Percentiles rank a stretch among this genome's conserved stretches.
Evolutionary conservation across 352 stramenopile species (phyloP).

Genomic region (Phytophthora citrophthora): DNA sequence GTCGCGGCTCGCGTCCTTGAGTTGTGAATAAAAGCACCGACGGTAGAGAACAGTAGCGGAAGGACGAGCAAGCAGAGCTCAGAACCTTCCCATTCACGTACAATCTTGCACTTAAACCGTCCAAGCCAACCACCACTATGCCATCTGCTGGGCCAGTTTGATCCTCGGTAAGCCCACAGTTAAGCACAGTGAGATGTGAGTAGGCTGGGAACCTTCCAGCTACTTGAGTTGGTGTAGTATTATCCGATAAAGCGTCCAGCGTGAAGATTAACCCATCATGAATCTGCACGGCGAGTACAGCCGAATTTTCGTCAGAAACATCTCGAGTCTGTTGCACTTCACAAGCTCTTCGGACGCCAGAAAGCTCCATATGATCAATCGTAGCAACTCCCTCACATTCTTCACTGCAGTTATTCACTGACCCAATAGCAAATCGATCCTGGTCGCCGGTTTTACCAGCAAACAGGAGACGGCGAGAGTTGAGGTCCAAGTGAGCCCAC

Average conservation of each 20-base stretch:
- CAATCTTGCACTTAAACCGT: slow-evolving; percentile 48
- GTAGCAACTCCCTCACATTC: slow-evolving; percentile 1
- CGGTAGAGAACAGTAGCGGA: slow-evolving; percentile 49
- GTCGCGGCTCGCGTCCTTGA: slow-evolving; percentile 57
- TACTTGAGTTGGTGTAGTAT: slow-evolving; percentile 5
- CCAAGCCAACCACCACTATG: slow-evolving; percentile 49
- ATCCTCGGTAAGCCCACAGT: background rate
- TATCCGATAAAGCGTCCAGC: slow-evolving; percentile 15
- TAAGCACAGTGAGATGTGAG: slow-evolving; percentile 43
- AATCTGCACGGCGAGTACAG: slow-evolving; percentile 42
- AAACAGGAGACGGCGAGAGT: slow-evolving; percentile 33
- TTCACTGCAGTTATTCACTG: slow-evolving; percentile 2
- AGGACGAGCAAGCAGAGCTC: slow-evolving; percentile 60
- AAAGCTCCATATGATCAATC: slow-evolving; percentile 16
- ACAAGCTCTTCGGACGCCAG: slow-evolving; percentile 22
- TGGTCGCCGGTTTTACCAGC: slow-evolving; percentile 38
- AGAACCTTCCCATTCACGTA: slow-evolving; percentile 56
- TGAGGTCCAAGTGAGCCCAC: slow-evolving; percentile 33
- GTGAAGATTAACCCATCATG: slow-evolving; percentile 47
- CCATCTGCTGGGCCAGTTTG: background rate
- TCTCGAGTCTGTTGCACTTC: slow-evolving; percentile 5
- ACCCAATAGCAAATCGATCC: slow-evolving; percentile 40
- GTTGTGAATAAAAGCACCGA: slow-evolving; percentile 71
- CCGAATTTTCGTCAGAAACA: background rate
- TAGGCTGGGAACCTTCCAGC: slow-evolving; percentile 38